Base-by-base conservation (phyloP, 192 early-diverging fungal genomes). In the Coemansia reversa region DNA sequence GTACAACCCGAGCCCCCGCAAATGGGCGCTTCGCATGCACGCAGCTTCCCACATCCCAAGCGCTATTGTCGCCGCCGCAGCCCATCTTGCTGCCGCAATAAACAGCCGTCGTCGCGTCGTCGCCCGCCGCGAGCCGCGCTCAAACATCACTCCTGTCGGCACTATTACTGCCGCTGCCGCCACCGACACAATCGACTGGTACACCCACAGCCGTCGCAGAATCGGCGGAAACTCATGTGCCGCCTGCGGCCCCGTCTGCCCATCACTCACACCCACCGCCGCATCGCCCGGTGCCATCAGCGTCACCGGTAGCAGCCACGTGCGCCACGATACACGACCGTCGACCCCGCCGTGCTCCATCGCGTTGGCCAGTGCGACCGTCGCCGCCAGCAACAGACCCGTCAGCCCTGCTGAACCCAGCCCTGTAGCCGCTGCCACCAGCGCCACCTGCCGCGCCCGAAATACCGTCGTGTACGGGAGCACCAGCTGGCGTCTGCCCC, bases 181-280 rank as follows among this genome's bases (percentile, higher is more conserved):
- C 2, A 79, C 66, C 0, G 71, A 70, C 3, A 74, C 55, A 14
- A 69, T 62, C 24, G 76, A 79, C 58, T 79, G 76, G 65, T 79
- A 79, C 32, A 69, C 61, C 76, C 76, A 79, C 27, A 79, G 71
- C 20, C 76, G 67, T 11, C 71, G 71, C 24, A 79, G 64, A 18
- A 79, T 57, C 11, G 76, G 76, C 29, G 76, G 76, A 30, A 79
- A 79, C 23, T 73, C 76, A 57, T 79, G 76, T 5, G 76, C 76
- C 32, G 45, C 64, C 20, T 66, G 76, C 3, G 76, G 70, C 22
- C 76, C 76, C 5, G 47, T 35, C 6, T 45, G 5, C 51, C 53
- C 20, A 58, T 27, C 12, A 60, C 23, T 9, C 27, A 23, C 53
- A 19, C 4, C 29, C 18, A 47, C 42, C 55, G 14, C 39, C 49